These are phyloP conservation scores for Oryza longistaminata DNA, from an alignment of 176 grass and related monocot species.

Conservation along the genomic window DNA sequence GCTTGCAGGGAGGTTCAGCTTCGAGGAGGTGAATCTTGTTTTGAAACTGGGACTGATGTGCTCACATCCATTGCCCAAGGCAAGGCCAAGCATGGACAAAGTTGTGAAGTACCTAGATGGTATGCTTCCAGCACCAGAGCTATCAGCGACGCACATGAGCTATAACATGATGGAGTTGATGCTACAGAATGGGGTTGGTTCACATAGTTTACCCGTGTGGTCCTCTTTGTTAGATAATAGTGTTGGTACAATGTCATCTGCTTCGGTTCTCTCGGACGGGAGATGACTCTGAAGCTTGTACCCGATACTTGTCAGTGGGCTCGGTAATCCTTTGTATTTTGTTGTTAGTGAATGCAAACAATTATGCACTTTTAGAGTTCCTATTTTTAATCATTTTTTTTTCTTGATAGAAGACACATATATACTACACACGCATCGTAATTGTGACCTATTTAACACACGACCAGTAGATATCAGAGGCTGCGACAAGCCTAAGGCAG, in stretches of 20 bases:
- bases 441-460: too few species aligned
- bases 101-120: not conserved
- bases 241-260: not conserved
- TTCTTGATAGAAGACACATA: too few species aligned
- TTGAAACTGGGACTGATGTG: constrained; percentile 13
- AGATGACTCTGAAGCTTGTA: not conserved
- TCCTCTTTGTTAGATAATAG: not conserved
- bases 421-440: too few species aligned
- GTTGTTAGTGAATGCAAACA: too few species aligned
- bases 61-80: not conserved
- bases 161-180: not conserved
- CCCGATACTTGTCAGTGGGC: not conserved
- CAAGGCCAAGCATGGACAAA: not conserved
- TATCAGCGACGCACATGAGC: not conserved
- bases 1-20: not conserved
- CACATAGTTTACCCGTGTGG: not conserved
- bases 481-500: too few species aligned
- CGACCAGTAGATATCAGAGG: too few species aligned
- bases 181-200: not conserved
- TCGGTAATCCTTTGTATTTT: not conserved
- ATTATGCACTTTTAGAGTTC: too few species aligned
- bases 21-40: not conserved
- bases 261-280: not conserved
- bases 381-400: too few species aligned
- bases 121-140: not conserved